phyloP scores from a whole-genome alignment of 2,329 filamentous ascomycete genomes.

The Fusarium nisikadoi region DNA sequence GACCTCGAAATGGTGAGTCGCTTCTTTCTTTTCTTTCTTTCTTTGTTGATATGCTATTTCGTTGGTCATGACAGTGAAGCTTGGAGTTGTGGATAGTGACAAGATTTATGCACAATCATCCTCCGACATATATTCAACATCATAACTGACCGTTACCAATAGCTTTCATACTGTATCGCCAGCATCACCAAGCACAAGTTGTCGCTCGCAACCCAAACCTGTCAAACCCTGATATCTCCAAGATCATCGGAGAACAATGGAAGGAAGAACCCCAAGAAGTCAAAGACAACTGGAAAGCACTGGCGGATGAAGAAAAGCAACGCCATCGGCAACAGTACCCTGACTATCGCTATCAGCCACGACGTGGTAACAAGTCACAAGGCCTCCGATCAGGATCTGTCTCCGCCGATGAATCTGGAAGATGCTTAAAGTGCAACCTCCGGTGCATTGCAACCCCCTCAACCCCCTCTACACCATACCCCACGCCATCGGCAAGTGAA shows the following conservation, averaged over 20 bases:
- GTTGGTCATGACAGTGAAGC: background rate
- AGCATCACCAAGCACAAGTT: constrained; percentile 87
- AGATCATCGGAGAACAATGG: constrained; percentile 97
- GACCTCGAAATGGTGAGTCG: constrained; percentile 68
- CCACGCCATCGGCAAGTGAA: constrained; percentile 48
- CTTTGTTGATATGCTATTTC: constrained; percentile 8
- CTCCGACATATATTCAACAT: background rate
- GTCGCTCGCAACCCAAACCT: constrained; percentile 86
- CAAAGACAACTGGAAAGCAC: constrained; percentile 86
- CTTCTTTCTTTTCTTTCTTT: constrained; percentile 33
- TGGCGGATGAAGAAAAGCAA: constrained; percentile 93
- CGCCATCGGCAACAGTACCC: constrained; percentile 91
- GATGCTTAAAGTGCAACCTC: constrained; percentile 78
- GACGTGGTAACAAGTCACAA: constrained; percentile 62
- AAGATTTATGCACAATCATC: background rate
- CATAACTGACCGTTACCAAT: constrained; percentile 45
- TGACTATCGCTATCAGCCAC: constrained; percentile 92
- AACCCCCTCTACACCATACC: constrained; percentile 64
- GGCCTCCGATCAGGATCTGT: constrained; percentile 48
- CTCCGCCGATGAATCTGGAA: constrained; percentile 60
- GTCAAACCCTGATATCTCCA: constrained; percentile 95
- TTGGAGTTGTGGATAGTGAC: constrained; percentile 11
- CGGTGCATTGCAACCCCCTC: constrained; percentile 71
- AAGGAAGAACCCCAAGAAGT: constrained; percentile 76
- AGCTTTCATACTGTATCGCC: constrained; percentile 98